These are phyloP conservation scores for Celoporthe dispersa DNA, from an alignment of 2,329 filamentous ascomycete genomes.

Conservation along the genomic window DNA sequence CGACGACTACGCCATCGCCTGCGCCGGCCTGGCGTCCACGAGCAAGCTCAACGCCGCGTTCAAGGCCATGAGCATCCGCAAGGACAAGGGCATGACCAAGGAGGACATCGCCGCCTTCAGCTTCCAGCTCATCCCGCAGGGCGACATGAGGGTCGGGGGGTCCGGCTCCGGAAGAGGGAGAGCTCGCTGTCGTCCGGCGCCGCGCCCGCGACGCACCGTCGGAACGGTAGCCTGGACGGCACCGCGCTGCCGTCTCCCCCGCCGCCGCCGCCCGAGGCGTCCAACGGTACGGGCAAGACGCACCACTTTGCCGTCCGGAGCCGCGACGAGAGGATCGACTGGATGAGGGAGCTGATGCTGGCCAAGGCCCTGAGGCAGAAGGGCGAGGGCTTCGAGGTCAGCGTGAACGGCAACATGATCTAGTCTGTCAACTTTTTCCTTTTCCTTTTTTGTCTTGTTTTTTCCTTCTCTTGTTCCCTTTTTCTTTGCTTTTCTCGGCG, in stretches of 20 bases:
- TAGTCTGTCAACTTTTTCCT: conserved; percentile 39
- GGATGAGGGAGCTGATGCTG: conserved; percentile 94
- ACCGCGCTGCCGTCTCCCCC: conserved; percentile 34
- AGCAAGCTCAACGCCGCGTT: conserved; percentile 88
- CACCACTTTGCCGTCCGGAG: conserved; percentile 92
- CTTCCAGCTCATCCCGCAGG: conserved; percentile 81
- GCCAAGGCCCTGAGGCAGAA: conserved; percentile 86
- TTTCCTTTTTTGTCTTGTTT: conserved; percentile 7
- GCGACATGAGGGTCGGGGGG: conserved; percentile 55
- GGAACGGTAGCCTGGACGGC: conserved; percentile 31
- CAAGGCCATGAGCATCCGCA: conserved; percentile 72
- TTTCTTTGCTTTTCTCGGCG: not conserved
- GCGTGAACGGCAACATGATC: conserved; percentile 79
- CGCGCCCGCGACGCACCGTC: conserved; percentile 25
- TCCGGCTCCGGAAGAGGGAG: conserved; percentile 57
- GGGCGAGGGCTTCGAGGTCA: conserved; percentile 80
- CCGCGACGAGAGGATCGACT: conserved; percentile 91
- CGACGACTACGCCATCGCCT: conserved; percentile 86
- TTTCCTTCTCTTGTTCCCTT: not conserved
- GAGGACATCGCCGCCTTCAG: conserved; percentile 71
- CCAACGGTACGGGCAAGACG: conserved; percentile 74
- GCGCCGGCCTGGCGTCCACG: conserved; percentile 73
- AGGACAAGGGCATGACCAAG: conserved; percentile 53
- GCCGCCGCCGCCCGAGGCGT: conserved; percentile 48
- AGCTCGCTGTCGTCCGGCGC: conserved; percentile 45